These are phyloP conservation scores for Entamoeba moshkovskii DNA, from an alignment of 208 protist species.

Conservation along the genomic window DNA sequence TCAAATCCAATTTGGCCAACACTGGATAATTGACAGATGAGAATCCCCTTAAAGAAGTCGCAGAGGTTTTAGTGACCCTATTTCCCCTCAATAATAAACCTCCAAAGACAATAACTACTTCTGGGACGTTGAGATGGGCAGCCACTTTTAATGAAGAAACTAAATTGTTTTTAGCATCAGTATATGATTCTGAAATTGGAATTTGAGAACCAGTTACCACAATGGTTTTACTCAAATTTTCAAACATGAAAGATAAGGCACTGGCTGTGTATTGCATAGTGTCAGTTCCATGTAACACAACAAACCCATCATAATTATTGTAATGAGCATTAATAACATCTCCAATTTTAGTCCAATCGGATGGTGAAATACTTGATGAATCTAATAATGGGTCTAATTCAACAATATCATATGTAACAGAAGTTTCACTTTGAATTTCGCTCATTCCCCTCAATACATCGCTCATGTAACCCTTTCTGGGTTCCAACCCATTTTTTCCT, in stretches of 20 bases:
- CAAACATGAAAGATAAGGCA: slow-evolving; percentile 77
- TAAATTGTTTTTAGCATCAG: slow-evolving; percentile 53
- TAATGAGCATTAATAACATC: slow-evolving; percentile 54
- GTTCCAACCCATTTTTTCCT: slow-evolving; percentile 46
- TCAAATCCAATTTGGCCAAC: slow-evolving; percentile 62
- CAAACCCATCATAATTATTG: slow-evolving; percentile 77
- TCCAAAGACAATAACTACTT: slow-evolving; percentile 77
- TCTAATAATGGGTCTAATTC: slow-evolving; percentile 59
- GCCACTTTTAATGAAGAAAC: slow-evolving; percentile 27
- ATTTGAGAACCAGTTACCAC: slow-evolving; percentile 78
- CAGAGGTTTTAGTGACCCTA: slow-evolving; percentile 61
- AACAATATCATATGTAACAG: slow-evolving; percentile 50
- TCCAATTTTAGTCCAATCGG: slow-evolving; percentile 59
- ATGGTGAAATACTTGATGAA: slow-evolving; percentile 55
- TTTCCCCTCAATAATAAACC: slow-evolving; percentile 72
- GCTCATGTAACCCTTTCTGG: slow-evolving; percentile 30
- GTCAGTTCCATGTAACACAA: slow-evolving; percentile 81
- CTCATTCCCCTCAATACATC: slow-evolving; percentile 4
- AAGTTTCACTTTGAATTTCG: slow-evolving; percentile 4
- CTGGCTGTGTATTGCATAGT: slow-evolving; percentile 84
- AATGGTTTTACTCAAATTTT: slow-evolving; percentile 78
- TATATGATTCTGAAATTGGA: slow-evolving; percentile 62
- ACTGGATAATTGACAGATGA: slow-evolving; percentile 59
- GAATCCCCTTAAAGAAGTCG: slow-evolving; percentile 64
- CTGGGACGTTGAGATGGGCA: slow-evolving; percentile 18